phyloP scores from a whole-genome alignment of 2,329 filamentous ascomycete genomes.

The Torrubiellomyces zombiae region DNA sequence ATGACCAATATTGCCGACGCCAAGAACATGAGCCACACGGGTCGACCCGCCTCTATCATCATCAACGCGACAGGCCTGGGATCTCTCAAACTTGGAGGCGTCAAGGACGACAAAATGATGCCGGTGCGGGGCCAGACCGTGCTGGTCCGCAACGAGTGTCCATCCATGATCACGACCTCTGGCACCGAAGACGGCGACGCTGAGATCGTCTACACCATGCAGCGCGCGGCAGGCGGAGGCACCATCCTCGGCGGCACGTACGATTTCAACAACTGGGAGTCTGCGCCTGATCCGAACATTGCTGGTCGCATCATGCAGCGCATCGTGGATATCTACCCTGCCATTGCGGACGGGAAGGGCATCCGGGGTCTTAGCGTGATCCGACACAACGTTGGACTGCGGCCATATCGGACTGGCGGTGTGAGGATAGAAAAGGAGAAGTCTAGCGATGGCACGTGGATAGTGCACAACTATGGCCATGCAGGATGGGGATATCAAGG shows the following conservation, averaged over 20 bases:
- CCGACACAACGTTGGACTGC: conserved; percentile 65
- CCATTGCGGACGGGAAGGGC: conserved; percentile 46
- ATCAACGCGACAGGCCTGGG: conserved; percentile 77
- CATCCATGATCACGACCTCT: conserved; percentile 51
- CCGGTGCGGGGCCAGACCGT: conserved; percentile 75
- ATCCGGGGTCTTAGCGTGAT: conserved; percentile 60
- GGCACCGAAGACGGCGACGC: conserved; percentile 57
- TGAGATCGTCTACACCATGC: conserved; percentile 71
- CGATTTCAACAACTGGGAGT: conserved; percentile 64
- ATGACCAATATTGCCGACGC: conserved; percentile 62
- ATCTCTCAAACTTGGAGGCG: conserved; percentile 61
- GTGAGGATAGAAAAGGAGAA: conserved; percentile 51
- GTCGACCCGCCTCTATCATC: conserved; percentile 46
- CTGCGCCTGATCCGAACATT: conserved; percentile 61
- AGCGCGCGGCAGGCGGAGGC: conserved; percentile 61
- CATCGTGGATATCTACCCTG: conserved; percentile 46
- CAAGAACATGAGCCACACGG: conserved; percentile 28
- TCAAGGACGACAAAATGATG: conserved; percentile 55
- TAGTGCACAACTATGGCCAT: conserved; percentile 74
- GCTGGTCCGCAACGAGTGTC: conserved; percentile 62
- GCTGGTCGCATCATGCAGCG: conserved; percentile 73
- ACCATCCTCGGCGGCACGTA: conserved; percentile 79
- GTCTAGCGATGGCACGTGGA: conserved; percentile 35
- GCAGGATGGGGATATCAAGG: conserved; percentile 61
- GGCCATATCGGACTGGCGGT: conserved; percentile 58